Percentiles rank a stretch among this genome's conserved stretches.
Evolutionary conservation across 331 rosid species (phyloP).

Genomic region (Quercus phellos): DNA sequence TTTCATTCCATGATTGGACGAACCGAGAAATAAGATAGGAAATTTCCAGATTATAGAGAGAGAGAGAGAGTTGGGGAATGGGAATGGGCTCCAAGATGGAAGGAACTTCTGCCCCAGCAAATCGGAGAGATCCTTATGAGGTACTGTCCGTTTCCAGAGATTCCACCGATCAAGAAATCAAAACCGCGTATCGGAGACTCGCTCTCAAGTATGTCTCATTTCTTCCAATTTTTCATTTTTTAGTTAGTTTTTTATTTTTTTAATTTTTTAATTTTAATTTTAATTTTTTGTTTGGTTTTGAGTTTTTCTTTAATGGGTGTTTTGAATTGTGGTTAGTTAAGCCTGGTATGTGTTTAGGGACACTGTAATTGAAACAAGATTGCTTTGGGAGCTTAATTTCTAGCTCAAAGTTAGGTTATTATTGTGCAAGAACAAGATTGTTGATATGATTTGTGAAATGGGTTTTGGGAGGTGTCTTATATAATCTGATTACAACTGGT

Average conservation of each 20-base stretch:
- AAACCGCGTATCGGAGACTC: slow-evolving; percentile 88
- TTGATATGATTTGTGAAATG: background rate
- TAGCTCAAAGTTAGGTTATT: background rate
- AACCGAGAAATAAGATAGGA: slow-evolving; percentile 21
- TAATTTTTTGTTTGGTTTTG: background rate
- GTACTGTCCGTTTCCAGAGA: slow-evolving; percentile 72
- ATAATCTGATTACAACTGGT: background rate
- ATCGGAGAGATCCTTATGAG: slow-evolving; percentile 90
- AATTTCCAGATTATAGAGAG: background rate
- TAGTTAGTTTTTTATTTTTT: background rate
- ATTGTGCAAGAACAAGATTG: background rate
- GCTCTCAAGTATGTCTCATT: slow-evolving; percentile 73
- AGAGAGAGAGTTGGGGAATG: slow-evolving; percentile 20
- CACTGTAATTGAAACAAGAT: background rate
- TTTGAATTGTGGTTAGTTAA: background rate
- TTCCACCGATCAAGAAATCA: slow-evolving; percentile 82
- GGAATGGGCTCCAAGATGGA: slow-evolving; percentile 72
- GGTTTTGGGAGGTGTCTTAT: background rate
- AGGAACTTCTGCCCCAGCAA: slow-evolving; percentile 75
- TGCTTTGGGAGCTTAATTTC: background rate
- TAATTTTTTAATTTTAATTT: no score
- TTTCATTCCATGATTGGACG: slow-evolving; percentile 22
- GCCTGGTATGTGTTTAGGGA: background rate
- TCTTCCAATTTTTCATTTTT: background rate
- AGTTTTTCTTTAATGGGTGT: background rate